Percentiles rank a stretch among this genome's conserved stretches.
These are phyloP conservation scores for Athelia sp. DNA, from an alignment of 1,284 basidiomycete species.

Conservation along the genomic window DNA sequence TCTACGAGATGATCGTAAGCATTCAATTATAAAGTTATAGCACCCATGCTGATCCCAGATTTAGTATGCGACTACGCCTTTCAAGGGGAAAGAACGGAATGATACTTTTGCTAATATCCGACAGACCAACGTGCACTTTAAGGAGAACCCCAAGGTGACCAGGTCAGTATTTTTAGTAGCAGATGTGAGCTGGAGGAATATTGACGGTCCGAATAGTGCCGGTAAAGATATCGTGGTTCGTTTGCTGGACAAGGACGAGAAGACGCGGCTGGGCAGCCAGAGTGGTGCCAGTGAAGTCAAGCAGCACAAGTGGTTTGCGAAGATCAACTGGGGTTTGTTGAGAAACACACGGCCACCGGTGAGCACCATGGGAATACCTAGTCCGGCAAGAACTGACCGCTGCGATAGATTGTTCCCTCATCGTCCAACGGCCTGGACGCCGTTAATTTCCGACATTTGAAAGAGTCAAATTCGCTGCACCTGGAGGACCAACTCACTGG, in stretches of 20 bases:
- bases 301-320: slow-evolving; percentile 97
- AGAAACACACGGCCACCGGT: slow-evolving; percentile 93
- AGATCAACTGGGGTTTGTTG: slow-evolving; percentile 95
- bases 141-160: slow-evolving; percentile 81
- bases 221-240: slow-evolving; percentile 88
- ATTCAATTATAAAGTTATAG: slow-evolving; percentile 13
- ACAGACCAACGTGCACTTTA: slow-evolving; percentile 83
- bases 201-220: slow-evolving; percentile 40
- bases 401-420: slow-evolving; percentile 73
- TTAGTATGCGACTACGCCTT: slow-evolving; percentile 95
- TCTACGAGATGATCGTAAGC: slow-evolving; percentile 99
- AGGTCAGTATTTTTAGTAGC: slow-evolving; percentile 47
- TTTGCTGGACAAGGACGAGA: slow-evolving; percentile 91
- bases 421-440: slow-evolving; percentile 82
- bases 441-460: slow-evolving; percentile 86
- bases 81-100: slow-evolving; percentile 94
- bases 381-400: not conserved
- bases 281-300: slow-evolving; percentile 98
- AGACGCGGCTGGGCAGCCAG: slow-evolving; percentile 82
- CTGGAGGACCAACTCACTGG: slow-evolving; percentile 61
- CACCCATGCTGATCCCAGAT: slow-evolving; percentile 2
- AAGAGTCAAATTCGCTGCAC: slow-evolving; percentile 88
- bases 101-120: slow-evolving; percentile 97
- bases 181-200: slow-evolving; percentile 2
- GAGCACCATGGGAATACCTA: slow-evolving; percentile 25